phyloP scores from a whole-genome alignment of 179 eudicot species.

The Patellifolia procumbens region DNA sequence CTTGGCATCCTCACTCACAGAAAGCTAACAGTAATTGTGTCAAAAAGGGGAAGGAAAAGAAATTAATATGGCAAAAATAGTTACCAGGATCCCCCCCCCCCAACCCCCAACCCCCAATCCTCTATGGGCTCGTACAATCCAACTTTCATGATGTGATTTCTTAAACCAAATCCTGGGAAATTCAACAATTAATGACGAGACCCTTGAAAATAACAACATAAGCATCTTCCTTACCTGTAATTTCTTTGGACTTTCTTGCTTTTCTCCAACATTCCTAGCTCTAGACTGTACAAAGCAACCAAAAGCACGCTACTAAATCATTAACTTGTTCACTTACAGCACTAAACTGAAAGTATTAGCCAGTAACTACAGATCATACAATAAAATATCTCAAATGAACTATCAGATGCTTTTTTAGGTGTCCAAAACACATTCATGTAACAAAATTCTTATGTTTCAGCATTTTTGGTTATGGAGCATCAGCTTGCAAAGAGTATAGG shows the following conservation, averaged over 20 bases:
- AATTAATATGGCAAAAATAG: not conserved
- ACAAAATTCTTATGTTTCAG: too few species aligned
- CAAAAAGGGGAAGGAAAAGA: not conserved
- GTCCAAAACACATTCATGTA: not conserved
- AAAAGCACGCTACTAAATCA: not conserved
- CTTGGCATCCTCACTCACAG: constrained; percentile 39
- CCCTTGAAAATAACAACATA: not conserved
- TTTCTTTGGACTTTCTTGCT: constrained; percentile 40
- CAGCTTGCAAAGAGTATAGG: too few species aligned
- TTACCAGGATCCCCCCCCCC: too few species aligned
- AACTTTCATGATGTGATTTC: not conserved
- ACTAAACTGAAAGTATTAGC: not conserved
- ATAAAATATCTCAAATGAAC: not conserved
- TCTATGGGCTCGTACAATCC: not conserved
- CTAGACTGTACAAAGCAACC: constrained; percentile 28
- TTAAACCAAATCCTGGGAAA: not conserved
- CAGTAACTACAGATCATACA: not conserved
- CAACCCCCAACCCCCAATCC: not conserved
- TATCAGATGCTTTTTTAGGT: not conserved
- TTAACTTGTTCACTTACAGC: not conserved
- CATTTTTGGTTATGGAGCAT: too few species aligned
- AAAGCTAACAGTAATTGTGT: constrained; percentile 34
- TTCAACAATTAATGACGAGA: not conserved
- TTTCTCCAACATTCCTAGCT: constrained; percentile 28
- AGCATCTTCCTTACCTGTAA: constrained; percentile 35